These are phyloP conservation scores for Sanghuangporus sanghuang DNA, from an alignment of 1,284 basidiomycete species.

Conservation along the genomic window DNA sequence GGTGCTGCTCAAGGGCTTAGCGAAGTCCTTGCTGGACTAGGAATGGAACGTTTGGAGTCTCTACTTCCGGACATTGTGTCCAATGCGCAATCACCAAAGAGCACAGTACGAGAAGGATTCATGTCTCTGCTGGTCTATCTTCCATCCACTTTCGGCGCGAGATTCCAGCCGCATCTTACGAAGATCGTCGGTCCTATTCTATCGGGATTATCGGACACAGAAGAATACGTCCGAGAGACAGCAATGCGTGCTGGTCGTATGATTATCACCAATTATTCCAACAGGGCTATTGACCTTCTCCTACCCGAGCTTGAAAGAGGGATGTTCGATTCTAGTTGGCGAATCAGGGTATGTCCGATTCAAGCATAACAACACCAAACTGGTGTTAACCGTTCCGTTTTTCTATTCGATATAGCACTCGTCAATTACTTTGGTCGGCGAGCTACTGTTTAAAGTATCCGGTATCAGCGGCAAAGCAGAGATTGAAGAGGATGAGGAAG, in stretches of 20 bases:
- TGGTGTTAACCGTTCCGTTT: background rate
- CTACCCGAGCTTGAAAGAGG: constrained; percentile 93
- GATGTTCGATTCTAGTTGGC: constrained; percentile 94
- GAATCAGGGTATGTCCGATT: constrained; percentile 72
- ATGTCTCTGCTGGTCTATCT: constrained; percentile 97
- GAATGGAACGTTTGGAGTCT: constrained; percentile 95
- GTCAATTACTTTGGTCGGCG: constrained; percentile 93
- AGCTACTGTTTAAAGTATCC: constrained; percentile 96
- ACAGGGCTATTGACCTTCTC: constrained; percentile 88
- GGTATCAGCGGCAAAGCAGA: constrained; percentile 93
- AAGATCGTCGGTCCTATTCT: constrained; percentile 95
- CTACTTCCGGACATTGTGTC: constrained; percentile 92
- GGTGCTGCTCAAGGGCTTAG: constrained; percentile 97
- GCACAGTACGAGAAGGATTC: constrained; percentile 96
- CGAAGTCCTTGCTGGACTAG: constrained; percentile 92
- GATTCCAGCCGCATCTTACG: constrained; percentile 94
- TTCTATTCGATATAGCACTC: constrained; percentile 56
- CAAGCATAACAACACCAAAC: background rate
- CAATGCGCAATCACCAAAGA: constrained; percentile 84
- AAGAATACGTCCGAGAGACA: constrained; percentile 92
- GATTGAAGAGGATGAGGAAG: constrained; percentile 71
- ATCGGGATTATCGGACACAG: constrained; percentile 87
- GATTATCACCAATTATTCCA: constrained; percentile 95
- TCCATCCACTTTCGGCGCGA: constrained; percentile 92
- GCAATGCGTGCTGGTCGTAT: constrained; percentile 99